Conservation (phyloP, 306 rosid genomes). For the Ziziphus jujuba region DNA sequence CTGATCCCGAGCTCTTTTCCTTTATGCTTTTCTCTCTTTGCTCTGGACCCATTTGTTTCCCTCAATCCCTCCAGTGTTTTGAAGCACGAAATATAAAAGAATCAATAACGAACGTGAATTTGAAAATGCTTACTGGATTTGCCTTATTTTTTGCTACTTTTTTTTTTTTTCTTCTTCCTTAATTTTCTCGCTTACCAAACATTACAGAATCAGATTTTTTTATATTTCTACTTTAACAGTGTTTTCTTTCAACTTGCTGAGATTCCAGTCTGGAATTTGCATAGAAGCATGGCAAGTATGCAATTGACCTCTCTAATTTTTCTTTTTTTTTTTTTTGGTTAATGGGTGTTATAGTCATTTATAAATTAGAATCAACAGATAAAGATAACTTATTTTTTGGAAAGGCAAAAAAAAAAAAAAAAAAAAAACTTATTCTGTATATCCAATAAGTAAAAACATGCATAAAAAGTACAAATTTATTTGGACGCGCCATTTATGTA, state of each 20-base stretch:
- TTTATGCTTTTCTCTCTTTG: slow-evolving; percentile 43
- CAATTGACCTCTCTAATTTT: too few species aligned
- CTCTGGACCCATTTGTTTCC: slow-evolving; percentile 54
- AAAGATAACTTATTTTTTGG: slow-evolving; percentile 17
- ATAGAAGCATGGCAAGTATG: too few species aligned
- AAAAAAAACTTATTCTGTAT: neutral
- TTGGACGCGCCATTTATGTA: neutral
- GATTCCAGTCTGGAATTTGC: neutral
- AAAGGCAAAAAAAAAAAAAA: too few species aligned
- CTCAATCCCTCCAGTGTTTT: slow-evolving; percentile 10
- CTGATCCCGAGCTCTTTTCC: slow-evolving; percentile 75
- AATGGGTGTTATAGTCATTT: slow-evolving; percentile 11
- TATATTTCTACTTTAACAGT: neutral
- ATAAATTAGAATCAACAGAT: neutral
- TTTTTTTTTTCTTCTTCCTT: neutral
- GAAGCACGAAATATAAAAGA: neutral
- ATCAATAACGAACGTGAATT: neutral
- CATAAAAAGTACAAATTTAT: neutral
- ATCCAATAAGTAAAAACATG: too few species aligned
- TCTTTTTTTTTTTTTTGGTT: too few species aligned
- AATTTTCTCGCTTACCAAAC: slow-evolving; percentile 7
- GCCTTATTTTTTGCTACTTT: neutral
- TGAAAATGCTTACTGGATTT: neutral
- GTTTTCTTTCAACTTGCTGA: neutral
- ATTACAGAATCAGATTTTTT: too few species aligned